Conservation (phyloP, 257 asterid genomes). For the Thymus mandschuricus region DNA sequence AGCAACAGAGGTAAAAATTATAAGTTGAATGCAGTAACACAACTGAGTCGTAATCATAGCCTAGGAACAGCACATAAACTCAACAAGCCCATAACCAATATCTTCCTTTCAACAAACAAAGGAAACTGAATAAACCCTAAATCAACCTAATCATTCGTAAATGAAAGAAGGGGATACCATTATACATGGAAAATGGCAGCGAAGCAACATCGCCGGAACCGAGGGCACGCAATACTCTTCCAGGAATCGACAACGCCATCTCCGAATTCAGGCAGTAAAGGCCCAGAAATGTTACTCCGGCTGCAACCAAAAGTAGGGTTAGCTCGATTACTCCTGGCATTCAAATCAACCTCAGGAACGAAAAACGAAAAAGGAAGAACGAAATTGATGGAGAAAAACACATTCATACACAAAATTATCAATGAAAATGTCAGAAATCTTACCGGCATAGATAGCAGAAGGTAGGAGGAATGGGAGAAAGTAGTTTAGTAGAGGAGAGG, state of each 20-base stretch:
- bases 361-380: background rate
- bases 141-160: too few species aligned
- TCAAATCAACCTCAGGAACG: background rate
- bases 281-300: constrained; percentile 4
- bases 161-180: too few species aligned
- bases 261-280: background rate
- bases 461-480: background rate
- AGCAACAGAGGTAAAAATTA: background rate
- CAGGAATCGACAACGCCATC: constrained; percentile 21
- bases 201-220: constrained; percentile 20
- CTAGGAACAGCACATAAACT: too few species aligned
- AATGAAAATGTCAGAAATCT: background rate
- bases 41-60: too few species aligned
- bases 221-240: constrained; percentile 18
- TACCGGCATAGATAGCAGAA: background rate
- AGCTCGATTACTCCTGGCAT: background rate
- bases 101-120: too few species aligned
- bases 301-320: constrained; percentile 12
- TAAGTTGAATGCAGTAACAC: too few species aligned
- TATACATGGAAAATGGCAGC: background rate
- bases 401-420: background rate
- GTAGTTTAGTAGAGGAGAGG: background rate
- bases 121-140: too few species aligned
- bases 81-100: too few species aligned
- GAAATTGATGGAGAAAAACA: background rate